Percentiles rank a stretch among this genome's conserved stretches.
These are phyloP conservation scores for Cytospora mali DNA, from an alignment of 2,329 filamentous ascomycete species.

Conservation along the genomic window DNA sequence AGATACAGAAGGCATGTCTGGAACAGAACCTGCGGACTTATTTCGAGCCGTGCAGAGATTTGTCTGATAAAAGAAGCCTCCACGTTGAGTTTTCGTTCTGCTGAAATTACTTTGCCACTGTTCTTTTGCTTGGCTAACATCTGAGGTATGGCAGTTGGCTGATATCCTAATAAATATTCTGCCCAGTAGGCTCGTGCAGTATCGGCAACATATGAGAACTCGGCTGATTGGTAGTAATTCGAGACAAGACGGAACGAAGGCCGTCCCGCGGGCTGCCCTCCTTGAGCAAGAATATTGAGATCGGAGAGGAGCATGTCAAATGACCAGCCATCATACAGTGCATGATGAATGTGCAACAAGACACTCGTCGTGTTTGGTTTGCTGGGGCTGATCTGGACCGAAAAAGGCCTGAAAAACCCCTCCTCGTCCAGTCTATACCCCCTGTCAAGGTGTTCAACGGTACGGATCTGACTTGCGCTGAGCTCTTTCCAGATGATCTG, in stretches of 20 bases:
- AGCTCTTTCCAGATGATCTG: conserved; percentile 66
- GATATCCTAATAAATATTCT: conserved; percentile 61
- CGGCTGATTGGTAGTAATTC: conserved; percentile 45
- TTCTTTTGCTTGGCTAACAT: conserved; percentile 29
- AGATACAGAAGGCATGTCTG: conserved; percentile 72
- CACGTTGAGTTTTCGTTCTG: conserved; percentile 38
- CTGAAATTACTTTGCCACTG: conserved; percentile 34
- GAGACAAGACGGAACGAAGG: conserved; percentile 66
- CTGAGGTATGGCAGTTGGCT: conserved; percentile 56
- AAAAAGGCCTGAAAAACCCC: conserved; percentile 59
- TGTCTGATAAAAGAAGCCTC: conserved; percentile 39
- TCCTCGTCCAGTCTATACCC: conserved; percentile 45
- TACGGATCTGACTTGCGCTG: conserved; percentile 44
- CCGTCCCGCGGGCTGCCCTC: conserved; percentile 39
- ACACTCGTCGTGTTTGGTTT: conserved; percentile 7
- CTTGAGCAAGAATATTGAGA: conserved; percentile 54
- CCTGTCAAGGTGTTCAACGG: conserved; percentile 42
- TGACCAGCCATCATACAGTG: conserved; percentile 93
- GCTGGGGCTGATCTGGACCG: conserved; percentile 53
- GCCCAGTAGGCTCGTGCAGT: conserved; percentile 68
- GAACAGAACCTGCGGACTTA: conserved; percentile 72
- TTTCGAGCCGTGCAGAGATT: conserved; percentile 44
- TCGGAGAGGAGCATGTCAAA: conserved; percentile 74
- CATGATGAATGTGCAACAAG: conserved; percentile 72
- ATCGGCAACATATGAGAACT: conserved; percentile 38